Evolutionary conservation across 1,139 yeast species (phyloP).

Genomic region (Blastobotrys proliferans): DNA sequence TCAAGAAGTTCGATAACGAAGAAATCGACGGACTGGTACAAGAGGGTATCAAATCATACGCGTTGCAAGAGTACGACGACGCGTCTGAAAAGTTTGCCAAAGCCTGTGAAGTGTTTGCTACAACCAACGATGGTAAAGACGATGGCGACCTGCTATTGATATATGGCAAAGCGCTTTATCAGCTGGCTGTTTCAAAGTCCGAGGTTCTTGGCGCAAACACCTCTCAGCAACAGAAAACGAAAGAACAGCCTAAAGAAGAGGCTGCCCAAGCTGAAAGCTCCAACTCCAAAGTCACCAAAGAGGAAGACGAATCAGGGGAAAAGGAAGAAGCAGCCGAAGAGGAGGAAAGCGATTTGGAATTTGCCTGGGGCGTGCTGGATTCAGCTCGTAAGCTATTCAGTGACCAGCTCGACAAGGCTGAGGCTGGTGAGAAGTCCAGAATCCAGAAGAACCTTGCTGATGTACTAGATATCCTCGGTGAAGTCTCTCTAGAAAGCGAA

Average conservation of each 20-base stretch:
- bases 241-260: slow-evolving; percentile 22
- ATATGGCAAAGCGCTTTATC: slow-evolving; percentile 79
- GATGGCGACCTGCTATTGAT: slow-evolving; percentile 69
- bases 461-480: slow-evolving; percentile 78
- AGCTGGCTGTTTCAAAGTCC: slow-evolving; percentile 67
- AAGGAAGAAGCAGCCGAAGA: slow-evolving; percentile 37
- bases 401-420: slow-evolving; percentile 37
- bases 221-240: slow-evolving; percentile 24
- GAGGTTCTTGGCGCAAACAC: slow-evolving; percentile 72
- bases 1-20: slow-evolving; percentile 13
- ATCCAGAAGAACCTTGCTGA: slow-evolving; percentile 60
- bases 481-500: slow-evolving; percentile 78
- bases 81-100: slow-evolving; percentile 72
- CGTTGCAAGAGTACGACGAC: slow-evolving; percentile 57
- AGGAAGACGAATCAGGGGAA: slow-evolving; percentile 33
- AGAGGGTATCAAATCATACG: slow-evolving; percentile 59
- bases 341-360: slow-evolving; percentile 70
- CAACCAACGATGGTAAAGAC: slow-evolving; percentile 50
- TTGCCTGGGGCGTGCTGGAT: slow-evolving; percentile 85
- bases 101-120: slow-evolving; percentile 60
- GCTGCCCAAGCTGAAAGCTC: slow-evolving; percentile 54
- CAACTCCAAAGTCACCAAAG: slow-evolving; percentile 46
- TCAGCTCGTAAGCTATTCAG: slow-evolving; percentile 65
- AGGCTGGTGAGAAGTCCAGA: slow-evolving; percentile 32
- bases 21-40: slow-evolving; percentile 47